Percentiles rank a stretch among this genome's conserved stretches.
Evolutionary conservation across 108 stramenopile genomes (phyloP).

Genomic region (Discostella stelligeroides): DNA sequence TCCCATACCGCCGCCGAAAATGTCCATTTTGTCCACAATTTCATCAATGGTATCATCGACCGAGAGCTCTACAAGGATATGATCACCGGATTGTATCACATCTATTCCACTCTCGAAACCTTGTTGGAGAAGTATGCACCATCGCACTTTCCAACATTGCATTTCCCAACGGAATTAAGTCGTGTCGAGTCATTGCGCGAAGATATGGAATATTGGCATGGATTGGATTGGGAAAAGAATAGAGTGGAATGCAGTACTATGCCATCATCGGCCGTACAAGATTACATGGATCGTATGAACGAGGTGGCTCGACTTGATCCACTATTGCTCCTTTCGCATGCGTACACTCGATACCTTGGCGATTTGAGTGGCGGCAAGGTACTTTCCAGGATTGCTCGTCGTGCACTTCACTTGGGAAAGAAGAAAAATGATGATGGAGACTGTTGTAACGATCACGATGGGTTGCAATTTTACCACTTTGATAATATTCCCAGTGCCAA

Average conservation of each 20-base stretch:
- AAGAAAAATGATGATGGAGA: conserved; percentile 1
- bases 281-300: conserved; percentile 75
- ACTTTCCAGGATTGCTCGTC: conserved; percentile 70
- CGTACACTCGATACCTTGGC: conserved; percentile 91
- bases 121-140: conserved; percentile 68
- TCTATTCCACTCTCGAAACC: conserved; percentile 74
- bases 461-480: conserved; percentile 86
- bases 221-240: conserved; percentile 28
- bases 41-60: conserved; percentile 82
- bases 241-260: conserved; percentile 16
- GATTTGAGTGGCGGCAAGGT: conserved; percentile 88
- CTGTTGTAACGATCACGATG: conserved; percentile 39
- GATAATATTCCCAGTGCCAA: conserved; percentile 62
- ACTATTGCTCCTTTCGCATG: conserved; percentile 79
- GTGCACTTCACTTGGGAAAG: conserved; percentile 61
- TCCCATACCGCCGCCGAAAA: conserved; percentile 88
- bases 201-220: conserved; percentile 85
- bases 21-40: conserved; percentile 89
- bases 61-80: conserved; percentile 66
- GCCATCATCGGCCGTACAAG: conserved; percentile 71
- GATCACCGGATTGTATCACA: conserved; percentile 66
- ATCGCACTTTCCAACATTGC: conserved; percentile 58
- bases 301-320: conserved; percentile 62
- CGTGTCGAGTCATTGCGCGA: conserved; percentile 61
- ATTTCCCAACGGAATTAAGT: conserved; percentile 76